Evolutionary conservation across 768 basidiomycete genomes (phyloP), one percentile per base, ranked within the genome.

Genomic region (Tulasnella sp.): DNA sequence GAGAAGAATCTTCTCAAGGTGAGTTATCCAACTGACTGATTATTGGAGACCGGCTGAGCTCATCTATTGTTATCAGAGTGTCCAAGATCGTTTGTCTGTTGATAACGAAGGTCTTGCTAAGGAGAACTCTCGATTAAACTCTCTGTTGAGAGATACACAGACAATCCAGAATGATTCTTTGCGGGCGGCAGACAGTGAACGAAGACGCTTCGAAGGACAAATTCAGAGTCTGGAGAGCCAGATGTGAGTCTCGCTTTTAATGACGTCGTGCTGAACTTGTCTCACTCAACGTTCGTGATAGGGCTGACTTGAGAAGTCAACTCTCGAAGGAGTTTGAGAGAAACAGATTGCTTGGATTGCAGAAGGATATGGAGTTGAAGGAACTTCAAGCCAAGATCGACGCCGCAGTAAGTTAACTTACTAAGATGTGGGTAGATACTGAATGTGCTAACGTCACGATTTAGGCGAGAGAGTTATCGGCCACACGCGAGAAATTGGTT

Each of bases 1-100:
- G 93, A 98, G 73, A 92, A 89, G 70, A 82, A 78, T 60, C 85
- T 92, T 31, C 89, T 84, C 83, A 86, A 88, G 80, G 89, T 86
- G 46, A 46, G 63, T 44, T 20, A 25, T 40, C 39, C 6, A 5
- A 5, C n/a, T 10, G 27, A 6, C 39, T 5, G 39, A 6, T 10
- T 20, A 40, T 40, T 16, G 12, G 12, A n/a, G n/a, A 40, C 39
- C 39, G 10, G 39, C n/a, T 5, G 6, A 40, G n/a, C 39, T 40
- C 19, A 40, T n/a, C 10, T 35, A 12, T 35, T 35, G 34, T 50
- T 45, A 15, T 22, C 56, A 90, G 89, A 77, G 76, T 56, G 75
- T 85, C 28, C 88, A 95, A 71, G 60, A 60, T 39, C 81, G 92
- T 24, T 71, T 98, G 12, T 75, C 82, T 3, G 81, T 89, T 42